Percentiles rank a stretch among this genome's conserved stretches.
phyloP scores from a whole-genome alignment of 169 alveolate genomes.

The Cryptosporidium ubiquitum region DNA sequence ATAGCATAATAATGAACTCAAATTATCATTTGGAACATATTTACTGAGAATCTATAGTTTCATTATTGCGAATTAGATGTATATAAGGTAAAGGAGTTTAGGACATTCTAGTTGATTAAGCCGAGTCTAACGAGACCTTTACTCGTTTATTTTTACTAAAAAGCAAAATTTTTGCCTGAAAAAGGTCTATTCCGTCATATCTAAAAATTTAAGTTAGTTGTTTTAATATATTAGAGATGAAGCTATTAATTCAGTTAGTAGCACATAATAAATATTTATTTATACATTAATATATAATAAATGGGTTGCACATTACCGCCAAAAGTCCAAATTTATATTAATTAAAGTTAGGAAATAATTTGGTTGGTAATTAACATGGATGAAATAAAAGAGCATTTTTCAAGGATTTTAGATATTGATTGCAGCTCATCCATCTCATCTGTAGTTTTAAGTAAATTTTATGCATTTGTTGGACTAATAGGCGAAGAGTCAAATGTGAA shows the following conservation, averaged over 20 bases:
- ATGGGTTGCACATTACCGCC: neutral
- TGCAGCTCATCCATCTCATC: conserved; percentile 45
- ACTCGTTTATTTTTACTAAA: no score
- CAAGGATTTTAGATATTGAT: neutral
- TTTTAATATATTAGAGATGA: no score
- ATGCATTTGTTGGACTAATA: conserved; percentile 34
- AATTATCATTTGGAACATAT: no score
- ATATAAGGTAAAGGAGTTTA: no score
- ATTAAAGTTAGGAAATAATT: neutral
- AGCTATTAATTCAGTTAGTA: no score
- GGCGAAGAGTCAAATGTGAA: conserved; percentile 62
- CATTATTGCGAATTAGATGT: no score
- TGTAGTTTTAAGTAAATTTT: conserved; percentile 4
- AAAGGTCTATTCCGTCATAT: no score
- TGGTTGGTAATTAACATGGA: neutral
- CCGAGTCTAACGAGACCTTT: neutral
- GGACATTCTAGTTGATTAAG: no score
- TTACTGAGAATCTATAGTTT: no score
- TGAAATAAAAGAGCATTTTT: neutral
- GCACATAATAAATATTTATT: neutral
- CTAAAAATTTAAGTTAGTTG: no score
- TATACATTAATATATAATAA: neutral
- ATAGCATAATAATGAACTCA: neutral
- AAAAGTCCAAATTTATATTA: neutral
- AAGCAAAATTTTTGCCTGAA: no score